These are phyloP conservation scores for Carex myosuroides DNA, from an alignment of 176 grass and related monocot genomes.

Conservation along the genomic window DNA sequence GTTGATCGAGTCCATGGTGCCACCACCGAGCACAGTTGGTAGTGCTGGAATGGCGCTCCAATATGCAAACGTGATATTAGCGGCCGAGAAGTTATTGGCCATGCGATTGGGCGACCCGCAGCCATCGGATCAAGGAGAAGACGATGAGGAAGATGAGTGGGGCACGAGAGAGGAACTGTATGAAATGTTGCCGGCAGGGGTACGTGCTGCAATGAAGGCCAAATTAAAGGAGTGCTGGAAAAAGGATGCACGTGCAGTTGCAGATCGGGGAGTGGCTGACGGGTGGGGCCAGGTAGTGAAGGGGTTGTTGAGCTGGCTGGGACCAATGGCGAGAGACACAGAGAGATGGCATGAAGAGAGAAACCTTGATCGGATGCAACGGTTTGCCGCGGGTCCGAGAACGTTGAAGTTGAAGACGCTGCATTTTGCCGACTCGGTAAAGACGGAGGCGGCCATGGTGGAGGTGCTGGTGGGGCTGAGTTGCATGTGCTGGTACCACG, in stretches of 20 bases:
- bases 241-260: conserved; percentile 7
- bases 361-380: conserved; percentile 57
- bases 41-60: conserved; percentile 48
- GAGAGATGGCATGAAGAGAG: conserved; percentile 71
- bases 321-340: conserved; percentile 59
- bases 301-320: conserved; percentile 50
- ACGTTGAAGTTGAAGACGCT: conserved; percentile 62
- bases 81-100: conserved; percentile 35
- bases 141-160: conserved; percentile 7
- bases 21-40: conserved; percentile 39
- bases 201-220: conserved; percentile 44
- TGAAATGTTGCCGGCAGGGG: conserved; percentile 55
- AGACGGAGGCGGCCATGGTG: conserved; percentile 59
- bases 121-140: conserved; percentile 9
- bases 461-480: conserved; percentile 69
- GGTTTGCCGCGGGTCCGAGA: conserved; percentile 50
- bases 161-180: conserved; percentile 68
- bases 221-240: conserved; percentile 52
- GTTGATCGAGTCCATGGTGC: conserved; percentile 21
- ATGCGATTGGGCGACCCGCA: conserved; percentile 20
- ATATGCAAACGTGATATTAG: conserved; percentile 64
- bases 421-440: conserved; percentile 63
- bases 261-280: conserved; percentile 32
- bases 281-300: conserved; percentile 36
- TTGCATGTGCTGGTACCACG: conserved; percentile 64